These are phyloP conservation scores for Daucus carota DNA, from an alignment of 129 eudicot species.

Conservation along the genomic window DH1_v3.0 NC_030388.2:12954501-12955000, in stretches of 20 bases:
- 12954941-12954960: slow-evolving; percentile 82
- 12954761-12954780: neutral
- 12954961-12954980: slow-evolving; percentile 79
- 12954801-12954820: neutral
- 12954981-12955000: slow-evolving; percentile 69
- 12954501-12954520: neutral
- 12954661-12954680: neutral
- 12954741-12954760: neutral
- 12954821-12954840: neutral
- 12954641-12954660: neutral
- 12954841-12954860: neutral
- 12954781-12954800: neutral
- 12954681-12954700: neutral
- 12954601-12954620: neutral
- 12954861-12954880: neutral
- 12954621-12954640: neutral
- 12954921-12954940: slow-evolving; percentile 64
- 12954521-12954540: neutral
- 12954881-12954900: neutral
- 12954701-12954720: no score
- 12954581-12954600: neutral
- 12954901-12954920: neutral
- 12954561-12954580: neutral
- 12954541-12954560: neutral
- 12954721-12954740: neutral